Evolutionary conservation across 2,329 filamentous ascomycete genomes (phyloP).

Genomic region (Penicillium sp.): DNA sequence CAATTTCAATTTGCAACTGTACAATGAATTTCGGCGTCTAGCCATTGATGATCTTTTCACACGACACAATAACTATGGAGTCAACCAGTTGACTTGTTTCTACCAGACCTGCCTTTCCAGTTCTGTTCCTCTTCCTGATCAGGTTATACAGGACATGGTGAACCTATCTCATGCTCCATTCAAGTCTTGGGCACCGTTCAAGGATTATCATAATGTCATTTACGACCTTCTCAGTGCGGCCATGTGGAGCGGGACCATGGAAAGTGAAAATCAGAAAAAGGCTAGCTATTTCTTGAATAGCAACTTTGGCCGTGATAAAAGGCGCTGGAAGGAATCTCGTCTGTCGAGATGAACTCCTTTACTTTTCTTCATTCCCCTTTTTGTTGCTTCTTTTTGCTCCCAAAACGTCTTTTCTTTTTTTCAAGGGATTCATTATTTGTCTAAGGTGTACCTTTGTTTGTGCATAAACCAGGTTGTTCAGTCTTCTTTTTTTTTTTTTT

Average conservation of each 20-base stretch:
- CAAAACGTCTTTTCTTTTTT: slow-evolving; percentile 3
- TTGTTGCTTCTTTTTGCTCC: background rate
- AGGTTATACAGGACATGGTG: slow-evolving; percentile 53
- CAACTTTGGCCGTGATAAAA: slow-evolving; percentile 6
- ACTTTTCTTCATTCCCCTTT: background rate
- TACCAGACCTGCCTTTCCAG: slow-evolving; percentile 56
- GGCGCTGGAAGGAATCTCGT: slow-evolving; percentile 34
- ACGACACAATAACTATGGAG: slow-evolving; percentile 51
- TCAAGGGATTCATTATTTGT: slow-evolving; percentile 5
- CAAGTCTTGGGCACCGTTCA: background rate
- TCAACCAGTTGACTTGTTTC: slow-evolving; percentile 60
- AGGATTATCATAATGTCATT: background rate
- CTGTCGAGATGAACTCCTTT: background rate
- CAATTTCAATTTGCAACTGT: slow-evolving; percentile 71
- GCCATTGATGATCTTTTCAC: slow-evolving; percentile 60
- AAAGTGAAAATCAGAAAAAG: slow-evolving; percentile 46
- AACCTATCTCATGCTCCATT: slow-evolving; percentile 42
- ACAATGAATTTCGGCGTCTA: slow-evolving; percentile 64
- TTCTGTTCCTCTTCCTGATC: slow-evolving; percentile 48
- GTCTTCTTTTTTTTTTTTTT: slow-evolving; percentile 3
- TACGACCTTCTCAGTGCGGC: slow-evolving; percentile 3
- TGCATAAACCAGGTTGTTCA: slow-evolving; percentile 18
- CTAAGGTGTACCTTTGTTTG: slow-evolving; percentile 6
- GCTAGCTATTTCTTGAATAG: slow-evolving; percentile 11
- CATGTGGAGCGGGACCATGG: slow-evolving; percentile 46